A percentile compares a stretch with the other conserved stretches of the same genome.
Evolutionary conservation across 2,329 filamentous ascomycete genomes (phyloP).

Genomic region (Pseudopyricularia cyperi): DNA sequence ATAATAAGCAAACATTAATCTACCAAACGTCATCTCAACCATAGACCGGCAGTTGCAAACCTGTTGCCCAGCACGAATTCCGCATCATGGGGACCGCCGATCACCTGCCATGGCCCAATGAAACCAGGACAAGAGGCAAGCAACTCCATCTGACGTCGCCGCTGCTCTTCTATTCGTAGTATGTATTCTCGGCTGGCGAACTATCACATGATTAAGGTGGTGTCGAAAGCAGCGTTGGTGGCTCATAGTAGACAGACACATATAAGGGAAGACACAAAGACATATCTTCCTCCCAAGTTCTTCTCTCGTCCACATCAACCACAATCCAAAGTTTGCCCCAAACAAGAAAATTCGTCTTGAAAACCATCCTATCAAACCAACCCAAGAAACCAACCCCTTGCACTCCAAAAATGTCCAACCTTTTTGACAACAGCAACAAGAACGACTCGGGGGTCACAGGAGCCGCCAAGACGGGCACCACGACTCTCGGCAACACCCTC

Average conservation of each 20-base stretch:
- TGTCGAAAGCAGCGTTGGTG: no score
- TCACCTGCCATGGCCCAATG: background rate
- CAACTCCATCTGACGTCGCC: background rate
- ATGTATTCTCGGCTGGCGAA: no score
- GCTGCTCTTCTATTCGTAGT: background rate
- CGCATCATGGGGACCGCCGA: background rate
- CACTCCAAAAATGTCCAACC: constrained; percentile 1
- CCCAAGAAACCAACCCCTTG: background rate
- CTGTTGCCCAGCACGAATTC: background rate
- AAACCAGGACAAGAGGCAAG: background rate
- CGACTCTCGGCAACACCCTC: constrained; percentile 17
- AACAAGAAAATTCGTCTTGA: no score
- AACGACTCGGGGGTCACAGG: constrained; percentile 10
- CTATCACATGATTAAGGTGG: no score
- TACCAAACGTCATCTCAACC: background rate
- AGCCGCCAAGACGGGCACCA: constrained; percentile 15
- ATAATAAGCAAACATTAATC: no score
- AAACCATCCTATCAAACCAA: background rate
- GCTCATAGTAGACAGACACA: no score
- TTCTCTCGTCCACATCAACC: no score
- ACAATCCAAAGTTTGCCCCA: no score
- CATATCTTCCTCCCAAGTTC: no score
- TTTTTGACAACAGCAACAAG: background rate
- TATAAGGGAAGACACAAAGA: no score
- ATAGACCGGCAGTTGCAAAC: background rate